phyloP scores from a whole-genome alignment of 2,329 filamentous ascomycete species.

The Stylonectria norvegica region DNA sequence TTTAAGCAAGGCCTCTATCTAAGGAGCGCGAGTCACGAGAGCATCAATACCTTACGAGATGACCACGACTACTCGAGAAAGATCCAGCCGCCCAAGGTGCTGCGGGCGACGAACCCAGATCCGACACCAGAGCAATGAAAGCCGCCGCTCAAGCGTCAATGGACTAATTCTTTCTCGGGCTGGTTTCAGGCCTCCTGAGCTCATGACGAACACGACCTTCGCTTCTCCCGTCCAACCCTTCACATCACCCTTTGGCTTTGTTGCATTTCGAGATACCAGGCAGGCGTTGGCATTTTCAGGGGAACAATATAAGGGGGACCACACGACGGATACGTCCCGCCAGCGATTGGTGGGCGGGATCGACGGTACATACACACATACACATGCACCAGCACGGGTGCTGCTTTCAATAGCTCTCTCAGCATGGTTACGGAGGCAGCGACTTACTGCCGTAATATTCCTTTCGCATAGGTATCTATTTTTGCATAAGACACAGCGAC shows the following conservation, averaged over 20 bases:
- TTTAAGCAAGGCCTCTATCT: slow-evolving; percentile 56
- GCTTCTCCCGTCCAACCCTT: slow-evolving; percentile 20
- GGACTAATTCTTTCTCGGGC: slow-evolving; percentile 10
- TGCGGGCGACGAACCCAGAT: slow-evolving; percentile 63
- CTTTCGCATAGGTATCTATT: slow-evolving; percentile 17
- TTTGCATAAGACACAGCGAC: no score
- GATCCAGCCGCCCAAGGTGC: slow-evolving; percentile 54
- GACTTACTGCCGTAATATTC: slow-evolving; percentile 18
- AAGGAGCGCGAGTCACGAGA: slow-evolving; percentile 59
- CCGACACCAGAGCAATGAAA: slow-evolving; percentile 31
- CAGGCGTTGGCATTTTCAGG: slow-evolving; percentile 34
- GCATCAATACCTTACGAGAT: slow-evolving; percentile 60
- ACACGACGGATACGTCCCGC: slow-evolving; percentile 14
- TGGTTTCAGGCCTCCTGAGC: slow-evolving; percentile 23
- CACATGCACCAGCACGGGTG: slow-evolving; percentile 10
- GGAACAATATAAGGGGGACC: slow-evolving; percentile 21
- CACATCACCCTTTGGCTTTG: slow-evolving; percentile 22
- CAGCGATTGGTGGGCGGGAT: slow-evolving; percentile 9
- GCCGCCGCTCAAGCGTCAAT: slow-evolving; percentile 6
- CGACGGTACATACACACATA: slow-evolving; percentile 18
- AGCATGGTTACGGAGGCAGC: slow-evolving; percentile 19
- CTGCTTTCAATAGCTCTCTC: slow-evolving; percentile 16
- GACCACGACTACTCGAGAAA: slow-evolving; percentile 63
- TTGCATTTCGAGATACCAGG: slow-evolving; percentile 40
- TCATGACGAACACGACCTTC: slow-evolving; percentile 34